Evolutionary conservation across 2,329 filamentous ascomycete species (phyloP).

Genomic region (Colletotrichum australisinense): DNA sequence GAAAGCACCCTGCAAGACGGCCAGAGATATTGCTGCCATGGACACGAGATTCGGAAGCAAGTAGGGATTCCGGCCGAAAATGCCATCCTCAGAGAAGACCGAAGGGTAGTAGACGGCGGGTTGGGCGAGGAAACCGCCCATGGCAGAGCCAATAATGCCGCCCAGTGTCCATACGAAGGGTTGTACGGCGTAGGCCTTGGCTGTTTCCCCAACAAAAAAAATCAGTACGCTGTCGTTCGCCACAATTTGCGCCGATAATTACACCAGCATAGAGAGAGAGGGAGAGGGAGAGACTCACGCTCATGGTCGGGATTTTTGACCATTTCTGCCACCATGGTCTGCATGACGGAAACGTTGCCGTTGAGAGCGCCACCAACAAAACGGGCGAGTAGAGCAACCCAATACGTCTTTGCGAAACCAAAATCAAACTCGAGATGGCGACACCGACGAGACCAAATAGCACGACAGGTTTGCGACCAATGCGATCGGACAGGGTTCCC

Average conservation of each 20-base stretch:
- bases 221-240: slow-evolving; percentile 9
- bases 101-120: slow-evolving; percentile 48
- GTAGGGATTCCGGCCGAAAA: slow-evolving; percentile 75
- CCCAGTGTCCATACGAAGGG: slow-evolving; percentile 52
- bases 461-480: slow-evolving; percentile 47
- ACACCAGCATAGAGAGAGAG: neutral
- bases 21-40: slow-evolving; percentile 71
- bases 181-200: slow-evolving; percentile 48
- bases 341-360: slow-evolving; percentile 54
- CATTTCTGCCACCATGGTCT: slow-evolving; percentile 56
- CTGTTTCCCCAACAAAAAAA: slow-evolving; percentile 30
- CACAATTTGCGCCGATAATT: neutral
- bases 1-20: slow-evolving; percentile 72
- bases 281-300: slow-evolving; percentile 37
- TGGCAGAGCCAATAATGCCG: slow-evolving; percentile 50
- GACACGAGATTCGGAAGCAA: slow-evolving; percentile 68
- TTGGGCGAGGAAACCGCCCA: slow-evolving; percentile 51
- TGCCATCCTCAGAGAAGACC: slow-evolving; percentile 50
- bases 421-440: slow-evolving; percentile 53
- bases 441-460: slow-evolving; percentile 45
- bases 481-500: slow-evolving; percentile 53
- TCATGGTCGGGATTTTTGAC: slow-evolving; percentile 55
- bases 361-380: slow-evolving; percentile 53
- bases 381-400: slow-evolving; percentile 54
- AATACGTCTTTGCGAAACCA: slow-evolving; percentile 53